phyloP scores from a whole-genome alignment of 2,329 filamentous ascomycete genomes.

The Chaetomiaceae sp. region DNA sequence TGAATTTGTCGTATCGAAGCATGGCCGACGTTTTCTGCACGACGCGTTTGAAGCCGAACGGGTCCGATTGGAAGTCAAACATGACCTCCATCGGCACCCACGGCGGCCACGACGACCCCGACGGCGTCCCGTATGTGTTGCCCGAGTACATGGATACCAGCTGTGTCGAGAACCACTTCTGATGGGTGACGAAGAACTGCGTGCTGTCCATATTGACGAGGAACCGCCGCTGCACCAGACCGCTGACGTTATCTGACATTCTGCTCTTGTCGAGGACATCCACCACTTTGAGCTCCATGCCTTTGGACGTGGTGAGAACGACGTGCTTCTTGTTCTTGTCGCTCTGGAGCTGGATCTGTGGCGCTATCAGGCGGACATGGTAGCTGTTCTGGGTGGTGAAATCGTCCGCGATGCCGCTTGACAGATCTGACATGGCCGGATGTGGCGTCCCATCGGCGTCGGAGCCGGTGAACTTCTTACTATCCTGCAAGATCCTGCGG shows the following conservation, averaged over 20 bases:
- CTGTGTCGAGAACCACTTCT: slow-evolving; percentile 80
- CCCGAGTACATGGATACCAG: slow-evolving; percentile 91
- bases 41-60: slow-evolving; percentile 95
- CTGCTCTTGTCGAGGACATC: slow-evolving; percentile 97
- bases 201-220: slow-evolving; percentile 94
- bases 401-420: slow-evolving; percentile 75
- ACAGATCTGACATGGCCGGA: slow-evolving; percentile 54
- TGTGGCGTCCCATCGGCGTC: slow-evolving; percentile 43
- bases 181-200: slow-evolving; percentile 95
- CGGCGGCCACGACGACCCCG: slow-evolving; percentile 87
- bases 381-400: slow-evolving; percentile 92
- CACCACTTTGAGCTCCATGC: slow-evolving; percentile 96
- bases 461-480: slow-evolving; percentile 72
- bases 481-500: slow-evolving; percentile 77
- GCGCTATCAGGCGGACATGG: slow-evolving; percentile 89
- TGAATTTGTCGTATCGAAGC: slow-evolving; percentile 96
- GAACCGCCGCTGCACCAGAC: slow-evolving; percentile 90
- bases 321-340: slow-evolving; percentile 97
- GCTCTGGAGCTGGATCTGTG: slow-evolving; percentile 96
- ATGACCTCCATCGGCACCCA: slow-evolving; percentile 99
- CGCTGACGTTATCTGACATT: slow-evolving; percentile 87
- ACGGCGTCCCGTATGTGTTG: slow-evolving; percentile 82
- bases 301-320: slow-evolving; percentile 93
- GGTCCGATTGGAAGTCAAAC: slow-evolving; percentile 91
- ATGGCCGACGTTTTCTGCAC: slow-evolving; percentile 95